Evolutionary conservation across 2,329 filamentous ascomycete species (phyloP).

Genomic region (Coniochaeta prunicola): DNA sequence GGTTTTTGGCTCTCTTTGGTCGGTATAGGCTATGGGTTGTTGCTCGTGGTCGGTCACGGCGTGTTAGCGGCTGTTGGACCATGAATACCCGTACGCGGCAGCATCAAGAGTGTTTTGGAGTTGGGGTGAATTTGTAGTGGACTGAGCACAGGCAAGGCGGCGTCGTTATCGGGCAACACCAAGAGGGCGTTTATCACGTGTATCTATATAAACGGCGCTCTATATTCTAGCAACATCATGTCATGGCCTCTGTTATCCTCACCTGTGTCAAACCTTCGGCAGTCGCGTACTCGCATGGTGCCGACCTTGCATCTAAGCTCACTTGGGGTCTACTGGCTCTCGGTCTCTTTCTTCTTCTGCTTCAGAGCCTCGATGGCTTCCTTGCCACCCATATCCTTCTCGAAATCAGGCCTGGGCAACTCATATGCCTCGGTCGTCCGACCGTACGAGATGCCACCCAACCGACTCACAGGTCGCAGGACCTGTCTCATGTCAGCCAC

Average conservation of each 20-base stretch:
- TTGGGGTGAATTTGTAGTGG: neutral
- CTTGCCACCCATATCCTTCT: constrained; percentile 41
- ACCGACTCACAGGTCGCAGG: constrained; percentile 65
- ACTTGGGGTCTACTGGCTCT: neutral
- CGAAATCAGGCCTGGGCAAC: constrained; percentile 46
- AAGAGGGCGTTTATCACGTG: neutral
- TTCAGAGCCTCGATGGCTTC: constrained; percentile 52
- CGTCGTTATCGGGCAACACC: neutral
- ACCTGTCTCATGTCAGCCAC: constrained; percentile 34
- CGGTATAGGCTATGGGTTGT: neutral
- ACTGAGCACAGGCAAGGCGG: neutral
- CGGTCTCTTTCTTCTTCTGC: constrained; percentile 17
- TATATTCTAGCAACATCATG: neutral
- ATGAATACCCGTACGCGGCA: neutral
- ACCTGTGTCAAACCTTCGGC: neutral
- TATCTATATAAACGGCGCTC: neutral
- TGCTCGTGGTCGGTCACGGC: neutral
- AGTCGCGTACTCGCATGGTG: neutral
- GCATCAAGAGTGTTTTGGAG: neutral
- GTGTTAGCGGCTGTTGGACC: neutral
- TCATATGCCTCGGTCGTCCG: constrained; percentile 52
- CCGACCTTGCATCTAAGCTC: neutral
- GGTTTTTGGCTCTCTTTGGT: neutral
- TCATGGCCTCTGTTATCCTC: neutral
- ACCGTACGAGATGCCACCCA: constrained; percentile 84